Conservation (phyloP, 352 stramenopile species). For the Pythium biforme region DNA sequence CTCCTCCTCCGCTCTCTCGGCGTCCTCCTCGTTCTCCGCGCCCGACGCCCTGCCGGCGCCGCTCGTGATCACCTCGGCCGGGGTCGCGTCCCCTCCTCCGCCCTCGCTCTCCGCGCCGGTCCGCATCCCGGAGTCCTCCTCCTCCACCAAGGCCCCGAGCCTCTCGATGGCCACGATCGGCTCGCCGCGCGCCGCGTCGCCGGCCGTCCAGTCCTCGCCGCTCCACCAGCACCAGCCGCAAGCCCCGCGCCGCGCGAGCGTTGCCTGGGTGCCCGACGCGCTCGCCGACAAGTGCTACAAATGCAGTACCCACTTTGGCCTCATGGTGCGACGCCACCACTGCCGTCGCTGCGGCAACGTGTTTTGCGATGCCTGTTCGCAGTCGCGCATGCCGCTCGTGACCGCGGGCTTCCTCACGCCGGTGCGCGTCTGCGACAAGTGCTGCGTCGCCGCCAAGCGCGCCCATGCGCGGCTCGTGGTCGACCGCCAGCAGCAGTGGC, state of each 20-base stretch:
- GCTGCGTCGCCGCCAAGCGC: slow-evolving; percentile 64
- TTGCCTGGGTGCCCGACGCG: slow-evolving; percentile 82
- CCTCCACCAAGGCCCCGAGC: background rate
- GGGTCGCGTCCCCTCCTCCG: slow-evolving; percentile 1
- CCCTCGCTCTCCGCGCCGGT: slow-evolving; percentile 14
- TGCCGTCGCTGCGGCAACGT: slow-evolving; percentile 87
- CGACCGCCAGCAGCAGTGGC: slow-evolving; percentile 40
- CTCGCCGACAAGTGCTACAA: slow-evolving; percentile 78
- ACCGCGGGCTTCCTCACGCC: slow-evolving; percentile 63
- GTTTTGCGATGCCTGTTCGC: slow-evolving; percentile 89
- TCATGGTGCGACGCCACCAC: slow-evolving; percentile 83
- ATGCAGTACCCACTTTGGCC: slow-evolving; percentile 60
- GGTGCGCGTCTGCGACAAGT: slow-evolving; percentile 82
- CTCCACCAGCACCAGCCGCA: slow-evolving; percentile 30
- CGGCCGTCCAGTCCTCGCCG: slow-evolving; percentile 16
- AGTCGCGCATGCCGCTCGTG: slow-evolving; percentile 72
- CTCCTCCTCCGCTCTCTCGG: background rate
- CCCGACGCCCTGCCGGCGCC: background rate
- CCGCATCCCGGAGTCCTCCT: slow-evolving; percentile 35
- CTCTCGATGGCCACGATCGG: slow-evolving; percentile 15
- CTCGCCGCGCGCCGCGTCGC: slow-evolving; percentile 2
- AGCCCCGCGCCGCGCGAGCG: slow-evolving; percentile 40
- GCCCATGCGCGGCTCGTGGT: slow-evolving; percentile 70
- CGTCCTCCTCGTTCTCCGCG: background rate
- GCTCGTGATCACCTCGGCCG: slow-evolving; percentile 12